Evolutionary conservation across 2,329 filamentous ascomycete species (phyloP), one percentile per base, ranked within the genome.

Genomic region (Aphanoascus verrucosus): DNA sequence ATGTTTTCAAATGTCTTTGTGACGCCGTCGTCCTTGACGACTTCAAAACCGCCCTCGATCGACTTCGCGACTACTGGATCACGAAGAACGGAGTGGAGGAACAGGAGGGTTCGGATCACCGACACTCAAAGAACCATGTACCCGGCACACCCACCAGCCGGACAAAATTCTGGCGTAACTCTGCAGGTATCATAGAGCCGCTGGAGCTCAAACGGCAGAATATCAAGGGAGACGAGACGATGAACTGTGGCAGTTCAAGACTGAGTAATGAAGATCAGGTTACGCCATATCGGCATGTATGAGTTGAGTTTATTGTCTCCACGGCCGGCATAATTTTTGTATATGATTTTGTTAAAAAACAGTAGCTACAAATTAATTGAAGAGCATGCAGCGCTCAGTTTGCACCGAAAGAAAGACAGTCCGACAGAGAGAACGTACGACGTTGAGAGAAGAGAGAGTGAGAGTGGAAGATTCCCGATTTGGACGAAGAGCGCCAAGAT

Each of bases 21-120:
- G 82, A 85, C 61, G 80, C 77, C 0, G 79, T 85, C 49, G 76
- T 85, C 49, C 75, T 85, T 9, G 82, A 85, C 61, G 82, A 85
- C 60, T 85, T 85, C 74, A 84, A 84, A 61, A 82, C 80, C 2
- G 74, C 73, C 0, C 63, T 77, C 4, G 74, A 77, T 55, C 61
- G 59, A 17, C 56, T 69, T 35, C 64, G 66, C 20, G 53, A 57
- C 4, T 63, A 69, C 56, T 68, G 64, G 65, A 56, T 69, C 20
- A 56, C 58, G 34, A 67, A 66, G 47, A 64, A 63, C 34, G 58
- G 57, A 7, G 55, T 49, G 11, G 55, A 58, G 32, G 59, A 64
- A 32, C 42, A 49, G 5, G 37, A 35, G 17, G 40, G 31, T 5
- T 51, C 54, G 11, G 47, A 23, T 8, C 23, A 28, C 23, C 32